These are phyloP conservation scores for Ascochyta lentis DNA, from an alignment of 2,329 filamentous ascomycete genomes.

Conservation along the genomic window DNA sequence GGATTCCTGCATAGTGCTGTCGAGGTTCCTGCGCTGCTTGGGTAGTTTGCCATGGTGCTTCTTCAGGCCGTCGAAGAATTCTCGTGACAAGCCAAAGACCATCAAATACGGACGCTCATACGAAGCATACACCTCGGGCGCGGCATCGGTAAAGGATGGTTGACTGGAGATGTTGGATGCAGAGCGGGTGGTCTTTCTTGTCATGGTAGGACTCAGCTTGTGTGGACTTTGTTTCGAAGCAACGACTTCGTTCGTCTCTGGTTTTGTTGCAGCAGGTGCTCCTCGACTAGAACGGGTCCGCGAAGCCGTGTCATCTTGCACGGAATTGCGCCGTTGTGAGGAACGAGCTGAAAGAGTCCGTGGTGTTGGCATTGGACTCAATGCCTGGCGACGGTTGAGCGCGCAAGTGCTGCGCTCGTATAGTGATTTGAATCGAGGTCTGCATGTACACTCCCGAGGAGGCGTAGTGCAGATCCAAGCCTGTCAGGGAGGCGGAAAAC, in stretches of 20 bases:
- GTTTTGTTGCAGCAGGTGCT: slow-evolving; percentile 35
- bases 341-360: slow-evolving; percentile 36
- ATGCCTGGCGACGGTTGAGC: slow-evolving; percentile 12
- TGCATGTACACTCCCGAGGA: slow-evolving; percentile 38
- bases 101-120: slow-evolving; percentile 43
- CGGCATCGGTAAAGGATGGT: slow-evolving; percentile 34
- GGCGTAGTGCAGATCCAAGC: slow-evolving; percentile 46
- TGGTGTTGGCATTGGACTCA: slow-evolving; percentile 33
- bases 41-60: slow-evolving; percentile 37
- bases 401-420: slow-evolving; percentile 18
- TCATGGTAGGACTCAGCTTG: slow-evolving; percentile 34
- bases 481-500: slow-evolving; percentile 41
- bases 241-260: slow-evolving; percentile 35
- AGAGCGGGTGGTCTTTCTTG: slow-evolving; percentile 46
- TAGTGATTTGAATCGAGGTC: slow-evolving; percentile 26
- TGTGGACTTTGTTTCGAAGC: slow-evolving; percentile 35
- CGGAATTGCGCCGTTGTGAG: slow-evolving; percentile 39
- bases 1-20: slow-evolving; percentile 23
- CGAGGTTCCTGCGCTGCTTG: slow-evolving; percentile 28
- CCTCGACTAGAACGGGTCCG: slow-evolving; percentile 45
- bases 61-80: slow-evolving; percentile 43
- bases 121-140: slow-evolving; percentile 38
- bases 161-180: slow-evolving; percentile 46
- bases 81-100: slow-evolving; percentile 43
- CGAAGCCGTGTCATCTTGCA: slow-evolving; percentile 42